Percentiles rank a stretch among this genome's conserved stretches.
phyloP scores from a whole-genome alignment of 495 filamentous ascomycete species.

The Penicillium canariense region DNA sequence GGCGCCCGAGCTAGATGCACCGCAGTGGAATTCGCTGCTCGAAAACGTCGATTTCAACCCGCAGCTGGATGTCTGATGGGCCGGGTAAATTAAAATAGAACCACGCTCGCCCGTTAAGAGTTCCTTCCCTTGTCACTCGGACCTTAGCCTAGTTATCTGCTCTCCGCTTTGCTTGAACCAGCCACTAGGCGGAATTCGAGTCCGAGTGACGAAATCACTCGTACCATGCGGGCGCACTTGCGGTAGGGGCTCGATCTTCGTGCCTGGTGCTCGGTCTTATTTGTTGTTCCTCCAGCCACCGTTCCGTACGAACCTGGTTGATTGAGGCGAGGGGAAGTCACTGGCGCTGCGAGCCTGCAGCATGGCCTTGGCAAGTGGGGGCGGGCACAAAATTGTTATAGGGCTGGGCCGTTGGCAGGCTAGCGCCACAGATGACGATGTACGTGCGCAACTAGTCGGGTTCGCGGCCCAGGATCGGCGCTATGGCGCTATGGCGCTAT shows the following conservation, averaged over 20 bases:
- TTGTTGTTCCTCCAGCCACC: conserved; percentile 2
- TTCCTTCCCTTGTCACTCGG: not conserved
- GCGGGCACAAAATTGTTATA: conserved; percentile 4
- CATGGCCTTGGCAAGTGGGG: conserved; percentile 26
- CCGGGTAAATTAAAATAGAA: not conserved
- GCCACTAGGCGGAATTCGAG: no score
- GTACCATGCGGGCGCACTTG: not conserved
- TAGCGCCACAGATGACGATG: conserved; percentile 11
- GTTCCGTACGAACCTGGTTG: not conserved
- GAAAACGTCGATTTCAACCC: conserved; percentile 22
- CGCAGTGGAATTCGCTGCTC: conserved; percentile 28
- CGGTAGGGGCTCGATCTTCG: not conserved
- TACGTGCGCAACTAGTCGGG: not conserved
- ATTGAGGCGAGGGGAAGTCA: conserved; percentile 17
- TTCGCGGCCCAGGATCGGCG: not conserved
- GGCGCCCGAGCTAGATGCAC: conserved; percentile 24
- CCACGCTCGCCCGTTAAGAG: not conserved
- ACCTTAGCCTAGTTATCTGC: no score
- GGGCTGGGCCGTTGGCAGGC: conserved; percentile 23
- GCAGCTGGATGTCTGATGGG: conserved; percentile 8
- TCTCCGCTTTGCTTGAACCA: not conserved
- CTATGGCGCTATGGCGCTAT: no score
- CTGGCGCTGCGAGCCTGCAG: conserved; percentile 11
- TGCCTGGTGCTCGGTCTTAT: not conserved
- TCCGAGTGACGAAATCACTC: not conserved